These are phyloP conservation scores for Exserohilum turcica DNA, from an alignment of 2,329 filamentous ascomycete species.

Conservation along the genomic window DNA sequence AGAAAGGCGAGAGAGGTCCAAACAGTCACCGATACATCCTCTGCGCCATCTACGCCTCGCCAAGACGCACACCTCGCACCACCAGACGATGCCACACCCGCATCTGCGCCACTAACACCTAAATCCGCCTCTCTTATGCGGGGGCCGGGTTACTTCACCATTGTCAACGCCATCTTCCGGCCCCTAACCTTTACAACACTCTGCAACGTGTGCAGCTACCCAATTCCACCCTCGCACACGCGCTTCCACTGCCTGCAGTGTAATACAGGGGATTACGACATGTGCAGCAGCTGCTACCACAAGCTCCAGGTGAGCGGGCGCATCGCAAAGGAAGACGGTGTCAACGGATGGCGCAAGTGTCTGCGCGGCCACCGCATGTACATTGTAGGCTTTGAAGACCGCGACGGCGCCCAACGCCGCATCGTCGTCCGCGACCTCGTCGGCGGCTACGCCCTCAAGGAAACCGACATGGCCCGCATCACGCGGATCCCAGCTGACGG, in stretches of 20 bases:
- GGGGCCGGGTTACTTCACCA: constrained; percentile 39
- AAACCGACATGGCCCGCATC: constrained; percentile 53
- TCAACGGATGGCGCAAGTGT: constrained; percentile 83
- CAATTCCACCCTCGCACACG: constrained; percentile 70
- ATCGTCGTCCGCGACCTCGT: constrained; percentile 74
- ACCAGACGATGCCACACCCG: constrained; percentile 30
- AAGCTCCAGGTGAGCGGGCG: constrained; percentile 66
- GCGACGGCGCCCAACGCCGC: constrained; percentile 68
- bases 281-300: constrained; percentile 79
- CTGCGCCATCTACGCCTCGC: constrained; percentile 23
- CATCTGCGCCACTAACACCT: constrained; percentile 48
- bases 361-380: constrained; percentile 82
- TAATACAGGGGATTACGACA: constrained; percentile 81
- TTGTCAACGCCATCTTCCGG: constrained; percentile 58
- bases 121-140: constrained; percentile 51
- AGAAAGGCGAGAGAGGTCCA: constrained; percentile 54
- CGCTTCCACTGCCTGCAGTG: constrained; percentile 83
- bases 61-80: constrained; percentile 31
- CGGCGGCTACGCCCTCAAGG: constrained; percentile 72
- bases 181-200: constrained; percentile 73
- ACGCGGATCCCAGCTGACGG: constrained; percentile 73
- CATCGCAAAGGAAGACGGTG: constrained; percentile 76
- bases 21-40: constrained; percentile 9
- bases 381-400: constrained; percentile 74
- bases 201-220: constrained; percentile 77